Base-by-base conservation (phyloP, 495 filamentous ascomycete species). In the Aspergillus steynii region DNA sequence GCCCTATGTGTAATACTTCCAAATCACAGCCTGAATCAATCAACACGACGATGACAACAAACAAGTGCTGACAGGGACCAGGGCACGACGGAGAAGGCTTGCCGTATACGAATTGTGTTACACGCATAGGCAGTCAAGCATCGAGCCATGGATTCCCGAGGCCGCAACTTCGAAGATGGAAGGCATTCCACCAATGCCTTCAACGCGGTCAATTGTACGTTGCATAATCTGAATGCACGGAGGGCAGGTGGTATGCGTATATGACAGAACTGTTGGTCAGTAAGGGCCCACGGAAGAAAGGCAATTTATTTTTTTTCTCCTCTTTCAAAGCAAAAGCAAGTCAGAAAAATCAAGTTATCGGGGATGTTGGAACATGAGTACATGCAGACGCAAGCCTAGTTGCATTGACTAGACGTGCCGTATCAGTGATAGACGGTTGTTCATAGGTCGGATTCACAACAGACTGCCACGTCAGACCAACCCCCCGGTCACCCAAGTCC, bases 381-480 rank as follows among this genome's bases (percentile, higher is more conserved):
- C 49, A 56, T 51, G 32, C 42, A 60, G 29, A 20, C 28, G 53
- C 25, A 49, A 42, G 50, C 48, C 50, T 56, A 61, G 61, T 53
- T 29, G 53, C 29, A 20, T 9, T 52, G 37, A 42, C 37, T 37
- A 37, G 46, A 59, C n/a, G 10, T 26, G 26, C 20, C 29, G 60
- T 65, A 46, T 63, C 51, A 59, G 53, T 42, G 29, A 58, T 45
- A 51, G 26, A 58, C 45, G 60, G 50, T 53, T 42, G 59, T 57
- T 53, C 49, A 60, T 59, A 62, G 58, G 66, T 61, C 54, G 28
- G 53, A 53, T 53, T n/a, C 47, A 37, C 55, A 61, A 55, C 53
- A 53, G 50, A 49, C 56, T 66, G 66, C 66, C 66, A 69, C 66
- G 66, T 69, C 66, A 69, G 63, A 64, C 53, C 48, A 32, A 53